A percentile compares a stretch with the other conserved stretches of the same genome.
These are phyloP conservation scores for Alternaria brassicae DNA, from an alignment of 2,329 filamentous ascomycete genomes.

Conservation along the genomic window DNA sequence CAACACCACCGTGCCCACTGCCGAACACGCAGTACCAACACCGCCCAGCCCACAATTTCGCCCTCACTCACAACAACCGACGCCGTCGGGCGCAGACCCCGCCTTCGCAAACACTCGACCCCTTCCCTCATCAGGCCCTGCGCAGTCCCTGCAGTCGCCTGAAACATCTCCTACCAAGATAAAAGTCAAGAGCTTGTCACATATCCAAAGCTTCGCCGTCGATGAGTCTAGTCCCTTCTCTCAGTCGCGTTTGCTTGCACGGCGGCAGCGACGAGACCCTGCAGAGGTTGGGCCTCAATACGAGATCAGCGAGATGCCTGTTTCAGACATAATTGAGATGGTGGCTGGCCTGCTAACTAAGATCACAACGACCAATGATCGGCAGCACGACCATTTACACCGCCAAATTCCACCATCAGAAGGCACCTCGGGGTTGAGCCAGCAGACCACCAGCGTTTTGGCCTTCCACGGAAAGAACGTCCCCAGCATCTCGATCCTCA, in stretches of 20 bases:
- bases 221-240: slow-evolving; percentile 72
- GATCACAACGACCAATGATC: slow-evolving; percentile 95
- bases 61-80: slow-evolving; percentile 45
- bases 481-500: slow-evolving; percentile 94
- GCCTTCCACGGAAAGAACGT: slow-evolving; percentile 99
- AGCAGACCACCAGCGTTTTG: slow-evolving; percentile 76
- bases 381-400: slow-evolving; percentile 90
- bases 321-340: slow-evolving; percentile 98
- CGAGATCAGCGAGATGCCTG: slow-evolving; percentile 97
- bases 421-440: slow-evolving; percentile 64
- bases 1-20: slow-evolving; percentile 21
- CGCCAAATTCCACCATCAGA: slow-evolving; percentile 71
- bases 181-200: slow-evolving; percentile 84
- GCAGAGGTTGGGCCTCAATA: slow-evolving; percentile 70
- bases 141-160: slow-evolving; percentile 38
- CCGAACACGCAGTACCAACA: slow-evolving; percentile 31
- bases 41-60: slow-evolving; percentile 47
- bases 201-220: slow-evolving; percentile 86
- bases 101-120: slow-evolving; percentile 30
- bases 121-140: slow-evolving; percentile 31
- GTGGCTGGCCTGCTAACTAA: slow-evolving; percentile 95
- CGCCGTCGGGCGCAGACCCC: slow-evolving; percentile 31
- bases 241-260: slow-evolving; percentile 53
- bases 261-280: slow-evolving; percentile 53
- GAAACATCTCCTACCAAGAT: slow-evolving; percentile 60